phyloP scores from a whole-genome alignment of 108 stramenopile genomes.

The Aureococcus anophagefferens region DNA sequence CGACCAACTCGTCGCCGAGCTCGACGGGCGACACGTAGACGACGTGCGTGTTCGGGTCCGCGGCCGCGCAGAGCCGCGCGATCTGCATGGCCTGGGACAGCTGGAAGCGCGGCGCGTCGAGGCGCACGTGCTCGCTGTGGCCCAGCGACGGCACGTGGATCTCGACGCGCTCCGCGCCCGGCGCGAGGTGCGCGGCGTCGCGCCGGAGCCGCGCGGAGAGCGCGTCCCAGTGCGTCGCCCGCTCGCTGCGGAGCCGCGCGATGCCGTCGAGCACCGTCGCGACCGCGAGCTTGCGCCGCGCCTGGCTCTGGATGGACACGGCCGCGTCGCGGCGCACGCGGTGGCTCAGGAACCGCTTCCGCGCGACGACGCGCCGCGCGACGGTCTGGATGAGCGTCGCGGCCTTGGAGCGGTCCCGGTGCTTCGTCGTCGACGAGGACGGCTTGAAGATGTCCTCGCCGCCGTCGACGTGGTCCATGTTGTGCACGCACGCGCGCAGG shows the following conservation, averaged over 20 bases:
- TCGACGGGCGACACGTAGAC: constrained; percentile 27
- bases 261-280: neutral
- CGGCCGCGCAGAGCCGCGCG: constrained; percentile 14
- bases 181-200: neutral
- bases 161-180: constrained; percentile 11
- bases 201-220: constrained; percentile 8
- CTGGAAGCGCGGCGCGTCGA: constrained; percentile 4
- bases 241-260: neutral
- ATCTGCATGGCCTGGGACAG: constrained; percentile 13
- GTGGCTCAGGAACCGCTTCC: neutral
- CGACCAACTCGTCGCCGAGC: constrained; percentile 17
- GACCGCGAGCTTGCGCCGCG: neutral
- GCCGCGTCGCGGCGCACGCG: neutral
- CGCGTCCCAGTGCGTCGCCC: constrained; percentile 17
- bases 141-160: constrained; percentile 23
- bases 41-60: constrained; percentile 24
- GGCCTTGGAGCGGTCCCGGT: neutral
- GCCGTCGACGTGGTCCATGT: constrained; percentile 24
- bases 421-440: neutral
- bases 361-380: too few relatives aligned
- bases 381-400: too few relatives aligned
- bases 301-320: constrained; percentile 1
- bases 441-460: neutral
- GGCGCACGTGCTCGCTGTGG: constrained; percentile 16
- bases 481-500: constrained; percentile 25